These are phyloP conservation scores for Trametes maxima DNA, from an alignment of 768 basidiomycete species.

Conservation along the genomic window DNA sequence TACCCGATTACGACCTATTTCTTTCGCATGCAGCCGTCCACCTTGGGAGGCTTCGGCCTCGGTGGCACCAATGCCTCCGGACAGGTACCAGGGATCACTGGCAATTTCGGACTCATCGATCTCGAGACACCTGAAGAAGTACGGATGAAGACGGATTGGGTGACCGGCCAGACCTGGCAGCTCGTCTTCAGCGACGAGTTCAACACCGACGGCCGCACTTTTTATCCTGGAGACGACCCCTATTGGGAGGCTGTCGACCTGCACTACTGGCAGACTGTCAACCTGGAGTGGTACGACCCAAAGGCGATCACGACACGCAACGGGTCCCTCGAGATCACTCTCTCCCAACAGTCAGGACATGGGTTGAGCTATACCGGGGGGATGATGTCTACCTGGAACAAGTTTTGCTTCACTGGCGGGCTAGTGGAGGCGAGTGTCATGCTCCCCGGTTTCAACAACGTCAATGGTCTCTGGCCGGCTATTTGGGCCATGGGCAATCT, in stretches of 20 bases:
- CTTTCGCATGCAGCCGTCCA: conserved; percentile 29
- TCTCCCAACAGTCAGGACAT: conserved; percentile 59
- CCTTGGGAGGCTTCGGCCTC: conserved; percentile 44
- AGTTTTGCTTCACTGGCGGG: conserved; percentile 89
- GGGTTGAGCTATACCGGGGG: conserved; percentile 42
- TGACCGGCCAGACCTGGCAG: conserved; percentile 37
- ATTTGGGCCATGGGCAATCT: conserved; percentile 69
- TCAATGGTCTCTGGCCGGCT: conserved; percentile 50
- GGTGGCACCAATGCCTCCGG: conserved; percentile 49
- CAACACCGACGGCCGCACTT: conserved; percentile 68
- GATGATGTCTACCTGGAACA: conserved; percentile 70
- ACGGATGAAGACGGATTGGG: conserved; percentile 36
- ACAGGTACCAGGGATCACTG: conserved; percentile 43
- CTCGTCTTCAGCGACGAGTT: conserved; percentile 88
- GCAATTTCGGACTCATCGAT: conserved; percentile 54
- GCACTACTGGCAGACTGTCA: conserved; percentile 71
- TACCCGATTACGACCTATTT: conserved; percentile 46
- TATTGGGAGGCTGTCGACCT: conserved; percentile 84
- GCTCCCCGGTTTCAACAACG: conserved; percentile 66
- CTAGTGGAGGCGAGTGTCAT: conserved; percentile 65
- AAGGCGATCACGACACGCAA: conserved; percentile 49
- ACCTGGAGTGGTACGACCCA: conserved; percentile 85
- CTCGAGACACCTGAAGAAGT: conserved; percentile 50
- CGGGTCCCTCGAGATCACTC: conserved; percentile 46
- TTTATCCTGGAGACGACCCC: conserved; percentile 77